These are phyloP conservation scores for Coemansia sp. DNA, from an alignment of 192 early-diverging fungal species.

Conservation along the genomic window DNA sequence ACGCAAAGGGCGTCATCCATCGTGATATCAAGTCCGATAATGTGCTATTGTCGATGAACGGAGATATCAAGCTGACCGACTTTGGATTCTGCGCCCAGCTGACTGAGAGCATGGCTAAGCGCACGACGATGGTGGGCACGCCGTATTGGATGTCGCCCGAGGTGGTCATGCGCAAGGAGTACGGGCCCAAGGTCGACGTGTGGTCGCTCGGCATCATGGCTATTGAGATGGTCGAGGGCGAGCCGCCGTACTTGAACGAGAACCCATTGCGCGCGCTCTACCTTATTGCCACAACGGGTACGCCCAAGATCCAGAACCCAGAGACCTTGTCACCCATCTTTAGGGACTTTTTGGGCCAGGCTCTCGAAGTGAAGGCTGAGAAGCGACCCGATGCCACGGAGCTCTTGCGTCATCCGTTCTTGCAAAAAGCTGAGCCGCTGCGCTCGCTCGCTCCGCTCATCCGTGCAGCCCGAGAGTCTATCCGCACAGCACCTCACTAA, in stretches of 20 bases:
- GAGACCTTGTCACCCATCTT: constrained; percentile 76
- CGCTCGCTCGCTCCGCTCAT: constrained; percentile 81
- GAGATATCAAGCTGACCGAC: constrained; percentile 89
- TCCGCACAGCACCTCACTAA: constrained; percentile 53
- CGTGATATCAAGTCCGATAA: constrained; percentile 92
- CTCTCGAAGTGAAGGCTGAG: constrained; percentile 82
- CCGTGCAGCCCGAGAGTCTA: constrained; percentile 66
- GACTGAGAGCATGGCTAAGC: constrained; percentile 77
- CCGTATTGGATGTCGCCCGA: constrained; percentile 90
- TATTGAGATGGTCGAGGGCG: constrained; percentile 96
- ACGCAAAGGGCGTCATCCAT: constrained; percentile 83
- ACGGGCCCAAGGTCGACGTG: constrained; percentile 78
- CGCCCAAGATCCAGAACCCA: constrained; percentile 87
- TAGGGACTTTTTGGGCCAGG: constrained; percentile 78
- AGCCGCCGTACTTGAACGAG: constrained; percentile 94
- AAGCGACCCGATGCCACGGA: constrained; percentile 78
- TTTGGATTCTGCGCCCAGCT: constrained; percentile 96
- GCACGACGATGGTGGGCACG: constrained; percentile 87
- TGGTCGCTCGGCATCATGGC: constrained; percentile 98
- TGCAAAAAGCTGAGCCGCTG: constrained; percentile 81
- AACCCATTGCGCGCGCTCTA: constrained; percentile 92
- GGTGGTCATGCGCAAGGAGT: constrained; percentile 80
- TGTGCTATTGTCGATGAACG: constrained; percentile 76
- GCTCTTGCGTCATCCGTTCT: constrained; percentile 83
- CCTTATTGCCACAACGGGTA: constrained; percentile 95